Percentiles rank a stretch among this genome's conserved stretches.
These are phyloP conservation scores for Beauveria pseudobassiana DNA, from an alignment of 2,329 filamentous ascomycete genomes.

Conservation along the genomic window DNA sequence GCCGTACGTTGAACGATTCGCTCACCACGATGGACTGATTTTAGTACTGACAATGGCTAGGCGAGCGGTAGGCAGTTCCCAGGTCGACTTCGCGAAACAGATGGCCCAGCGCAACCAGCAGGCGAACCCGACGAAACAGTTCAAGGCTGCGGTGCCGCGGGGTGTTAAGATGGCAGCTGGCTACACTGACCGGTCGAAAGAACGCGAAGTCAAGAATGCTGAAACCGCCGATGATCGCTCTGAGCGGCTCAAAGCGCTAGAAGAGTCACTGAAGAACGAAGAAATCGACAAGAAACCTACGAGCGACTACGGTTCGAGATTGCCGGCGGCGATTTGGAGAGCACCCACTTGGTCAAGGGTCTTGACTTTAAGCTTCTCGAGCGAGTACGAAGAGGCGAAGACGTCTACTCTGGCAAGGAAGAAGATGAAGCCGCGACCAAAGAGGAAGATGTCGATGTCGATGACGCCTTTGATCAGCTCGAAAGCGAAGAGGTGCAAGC, in stretches of 20 bases:
- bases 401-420: constrained; percentile 44
- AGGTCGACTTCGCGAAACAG: constrained; percentile 74
- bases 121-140: constrained; percentile 57
- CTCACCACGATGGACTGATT: not conserved
- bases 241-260: constrained; percentile 66
- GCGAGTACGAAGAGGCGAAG: constrained; percentile 59
- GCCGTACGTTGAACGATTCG: constrained; percentile 50
- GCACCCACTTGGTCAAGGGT: constrained; percentile 86
- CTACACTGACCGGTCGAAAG: constrained; percentile 74
- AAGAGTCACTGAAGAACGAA: constrained; percentile 73
- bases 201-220: constrained; percentile 47
- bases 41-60: constrained; percentile 29
- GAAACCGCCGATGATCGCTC: constrained; percentile 48
- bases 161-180: constrained; percentile 72
- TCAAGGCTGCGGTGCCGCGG: constrained; percentile 72
- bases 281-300: constrained; percentile 78
- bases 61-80: constrained; percentile 50
- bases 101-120: constrained; percentile 63
- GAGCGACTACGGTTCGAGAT: constrained; percentile 68
- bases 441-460: constrained; percentile 36
- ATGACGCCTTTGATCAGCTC: constrained; percentile 58
- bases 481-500: constrained; percentile 48
- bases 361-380: constrained; percentile 77
- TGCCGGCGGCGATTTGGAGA: constrained; percentile 70
- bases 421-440: constrained; percentile 20